Evolutionary conservation across 257 asterid genomes (phyloP).

Genomic region (Solanum tacnaense): DNA sequence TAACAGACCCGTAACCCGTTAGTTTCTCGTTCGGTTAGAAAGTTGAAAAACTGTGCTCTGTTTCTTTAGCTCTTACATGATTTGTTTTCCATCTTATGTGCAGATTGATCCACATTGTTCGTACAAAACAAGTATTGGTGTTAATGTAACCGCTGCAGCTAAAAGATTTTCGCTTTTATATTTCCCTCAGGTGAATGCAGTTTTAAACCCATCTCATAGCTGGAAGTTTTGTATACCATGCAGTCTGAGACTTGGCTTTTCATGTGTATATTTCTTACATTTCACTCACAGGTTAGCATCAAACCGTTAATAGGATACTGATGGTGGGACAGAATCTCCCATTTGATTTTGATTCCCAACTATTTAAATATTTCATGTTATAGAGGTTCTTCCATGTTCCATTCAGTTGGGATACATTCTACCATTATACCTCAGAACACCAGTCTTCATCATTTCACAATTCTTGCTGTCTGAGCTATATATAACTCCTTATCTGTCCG

Average conservation of each 20-base stretch:
- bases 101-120: constrained; percentile 99
- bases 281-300: background rate
- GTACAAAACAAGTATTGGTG: constrained; percentile 50
- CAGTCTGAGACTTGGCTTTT: background rate
- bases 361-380: background rate
- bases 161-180: constrained; percentile 84
- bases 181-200: constrained; percentile 53
- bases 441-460: background rate
- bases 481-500: background rate
- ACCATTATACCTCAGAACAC: background rate
- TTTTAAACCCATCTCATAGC: background rate
- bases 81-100: constrained; percentile 11
- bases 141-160: constrained; percentile 59
- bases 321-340: background rate
- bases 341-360: background rate
- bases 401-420: background rate
- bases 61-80: background rate
- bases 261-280: background rate
- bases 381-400: background rate
- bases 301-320: background rate
- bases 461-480: background rate
- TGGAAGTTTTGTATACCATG: background rate
- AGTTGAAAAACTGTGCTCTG: background rate
- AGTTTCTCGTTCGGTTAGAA: background rate
- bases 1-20: background rate